Evolutionary conservation across 1,139 yeast species (phyloP).

Genomic region (Pichiaceae sp.): DNA sequence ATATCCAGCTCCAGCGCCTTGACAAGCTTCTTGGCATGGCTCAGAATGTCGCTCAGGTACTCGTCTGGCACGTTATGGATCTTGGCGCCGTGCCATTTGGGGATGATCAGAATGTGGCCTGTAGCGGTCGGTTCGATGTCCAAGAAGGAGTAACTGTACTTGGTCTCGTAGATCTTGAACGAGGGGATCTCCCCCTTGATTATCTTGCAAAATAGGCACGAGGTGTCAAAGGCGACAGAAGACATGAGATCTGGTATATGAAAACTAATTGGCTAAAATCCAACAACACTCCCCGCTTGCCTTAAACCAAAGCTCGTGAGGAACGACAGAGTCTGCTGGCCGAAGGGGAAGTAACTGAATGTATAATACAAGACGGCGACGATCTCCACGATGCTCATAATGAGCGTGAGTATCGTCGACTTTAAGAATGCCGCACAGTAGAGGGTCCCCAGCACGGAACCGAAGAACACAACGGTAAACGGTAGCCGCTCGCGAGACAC

Average conservation of each 20-base stretch:
- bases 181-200: constrained; percentile 91
- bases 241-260: too few species aligned
- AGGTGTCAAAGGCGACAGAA: background rate
- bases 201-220: constrained; percentile 85
- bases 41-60: constrained; percentile 72
- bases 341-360: constrained; percentile 91
- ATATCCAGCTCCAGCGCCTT: constrained; percentile 54
- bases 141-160: constrained; percentile 70
- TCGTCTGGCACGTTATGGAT: constrained; percentile 91
- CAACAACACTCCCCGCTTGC: constrained; percentile 57
- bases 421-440: constrained; percentile 46
- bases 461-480: constrained; percentile 73
- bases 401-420: constrained; percentile 67
- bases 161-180: constrained; percentile 77
- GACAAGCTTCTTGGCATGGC: constrained; percentile 80
- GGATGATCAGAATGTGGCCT: constrained; percentile 84
- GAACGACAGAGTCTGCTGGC: constrained; percentile 80
- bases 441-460: constrained; percentile 25
- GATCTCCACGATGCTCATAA: constrained; percentile 70
- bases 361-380: constrained; percentile 85
- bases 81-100: constrained; percentile 88
- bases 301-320: constrained; percentile 73
- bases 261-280: constrained; percentile 13
- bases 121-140: constrained; percentile 88
- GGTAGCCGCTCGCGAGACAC: constrained; percentile 68